These are phyloP conservation scores for Lipomyces yamanashiensis DNA, from an alignment of 805 yeast genomes.

Conservation along the genomic window DNA sequence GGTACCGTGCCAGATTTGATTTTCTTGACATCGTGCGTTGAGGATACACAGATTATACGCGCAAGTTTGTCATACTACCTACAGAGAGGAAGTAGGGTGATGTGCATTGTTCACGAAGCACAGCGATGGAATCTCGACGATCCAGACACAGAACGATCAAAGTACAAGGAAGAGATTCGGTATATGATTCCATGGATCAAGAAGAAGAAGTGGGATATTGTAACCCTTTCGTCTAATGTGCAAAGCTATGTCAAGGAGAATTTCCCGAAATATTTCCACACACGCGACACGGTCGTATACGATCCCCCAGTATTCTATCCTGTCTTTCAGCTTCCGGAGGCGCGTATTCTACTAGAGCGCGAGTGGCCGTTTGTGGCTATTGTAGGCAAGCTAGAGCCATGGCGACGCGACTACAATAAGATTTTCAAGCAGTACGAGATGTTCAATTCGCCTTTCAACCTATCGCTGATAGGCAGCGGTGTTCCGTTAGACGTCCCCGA, in stretches of 20 bases:
- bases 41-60: slow-evolving; percentile 16
- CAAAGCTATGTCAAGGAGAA: slow-evolving; percentile 19
- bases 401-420: slow-evolving; percentile 31
- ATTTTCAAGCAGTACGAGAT: slow-evolving; percentile 19
- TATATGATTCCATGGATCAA: slow-evolving; percentile 27
- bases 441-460: slow-evolving; percentile 18
- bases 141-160: neutral
- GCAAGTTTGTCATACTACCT: slow-evolving; percentile 3
- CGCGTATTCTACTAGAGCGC: slow-evolving; percentile 4
- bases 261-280: slow-evolving; percentile 19
- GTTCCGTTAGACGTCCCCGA: slow-evolving; percentile 15
- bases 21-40: slow-evolving; percentile 31
- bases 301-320: slow-evolving; percentile 26
- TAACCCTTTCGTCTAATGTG: slow-evolving; percentile 32
- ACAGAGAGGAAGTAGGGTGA: slow-evolving; percentile 23
- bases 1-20: slow-evolving; percentile 27
- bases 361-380: slow-evolving; percentile 26
- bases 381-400: slow-evolving; percentile 35
- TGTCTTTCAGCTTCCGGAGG: slow-evolving; percentile 23
- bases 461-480: slow-evolving; percentile 27
- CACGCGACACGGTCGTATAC: slow-evolving; percentile 14
- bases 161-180: slow-evolving; percentile 12
- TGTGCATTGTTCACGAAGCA: slow-evolving; percentile 34
- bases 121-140: slow-evolving; percentile 19
- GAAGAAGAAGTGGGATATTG: slow-evolving; percentile 25